phyloP scores from a whole-genome alignment of 768 basidiomycete species.

The Gymnopilus junonius region DNA sequence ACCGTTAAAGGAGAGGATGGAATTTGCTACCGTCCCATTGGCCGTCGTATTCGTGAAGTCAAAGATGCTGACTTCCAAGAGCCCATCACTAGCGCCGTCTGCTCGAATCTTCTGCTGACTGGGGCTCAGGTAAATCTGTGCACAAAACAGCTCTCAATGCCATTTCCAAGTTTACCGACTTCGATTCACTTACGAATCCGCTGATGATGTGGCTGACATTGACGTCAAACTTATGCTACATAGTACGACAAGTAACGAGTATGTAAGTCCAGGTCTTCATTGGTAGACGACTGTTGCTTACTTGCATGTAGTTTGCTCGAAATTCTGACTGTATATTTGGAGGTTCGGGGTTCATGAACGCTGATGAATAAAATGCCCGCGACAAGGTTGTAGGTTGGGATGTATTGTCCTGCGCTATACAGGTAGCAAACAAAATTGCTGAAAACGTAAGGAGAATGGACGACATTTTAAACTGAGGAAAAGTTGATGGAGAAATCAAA shows the following conservation, averaged over 20 bases:
- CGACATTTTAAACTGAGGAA: background rate
- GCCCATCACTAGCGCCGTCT: conserved; percentile 27
- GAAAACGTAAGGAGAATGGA: background rate
- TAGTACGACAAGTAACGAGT: background rate
- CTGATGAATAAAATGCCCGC: conserved; percentile 21
- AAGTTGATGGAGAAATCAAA: background rate
- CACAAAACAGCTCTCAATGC: background rate
- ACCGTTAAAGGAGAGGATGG: conserved; percentile 22
- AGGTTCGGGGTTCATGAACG: conserved; percentile 17
- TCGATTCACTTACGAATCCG: conserved; percentile 21
- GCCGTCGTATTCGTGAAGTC: conserved; percentile 31
- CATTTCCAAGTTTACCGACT: background rate
- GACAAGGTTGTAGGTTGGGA: background rate
- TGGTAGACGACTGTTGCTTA: background rate
- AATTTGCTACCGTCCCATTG: conserved; percentile 32
- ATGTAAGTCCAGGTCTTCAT: background rate
- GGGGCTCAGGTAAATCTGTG: conserved; percentile 32
- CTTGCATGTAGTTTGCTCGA: conserved; percentile 25
- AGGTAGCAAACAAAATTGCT: background rate
- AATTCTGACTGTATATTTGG: conserved; percentile 23
- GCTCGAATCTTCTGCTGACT: conserved; percentile 28
- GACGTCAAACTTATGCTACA: conserved; percentile 24
- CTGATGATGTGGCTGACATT: conserved; percentile 22
- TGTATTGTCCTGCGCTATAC: conserved; percentile 6
- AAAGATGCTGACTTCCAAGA: conserved; percentile 28